Base-by-base conservation (phyloP, 1,139 yeast species). In the Chernovozyma aurita region DNA sequence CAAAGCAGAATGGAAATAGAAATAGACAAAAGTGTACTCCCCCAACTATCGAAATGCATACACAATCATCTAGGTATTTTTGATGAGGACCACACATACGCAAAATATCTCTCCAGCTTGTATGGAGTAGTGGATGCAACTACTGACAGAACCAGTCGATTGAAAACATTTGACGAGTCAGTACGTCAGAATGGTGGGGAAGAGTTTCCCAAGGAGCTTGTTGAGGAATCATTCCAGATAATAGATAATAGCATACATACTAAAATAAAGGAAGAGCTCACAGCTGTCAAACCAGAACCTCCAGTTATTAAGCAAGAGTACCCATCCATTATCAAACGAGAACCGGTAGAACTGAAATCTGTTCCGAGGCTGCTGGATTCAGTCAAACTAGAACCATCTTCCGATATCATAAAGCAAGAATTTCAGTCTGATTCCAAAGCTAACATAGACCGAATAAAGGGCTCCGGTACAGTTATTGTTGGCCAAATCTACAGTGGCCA, bases 111-210 rank as follows among this genome's bases (percentile, higher is more conserved):
- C 11, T 43, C 70, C 3, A 71, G 66, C 42, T 53, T 85, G 18
- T 73, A 73, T 45, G 55, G 60, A 3, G 57, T 68, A 33, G 52
- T 75, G 1, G 47, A 56, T 13, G 31, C 33, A 11, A 21, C 41
- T n/a, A 38, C 38, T 9, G 40, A 31, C 14, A 9, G 12, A n/a
- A 11, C 37, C 33, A 41, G 25, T 22, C 35, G 44, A 28, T 45
- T 63, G 17, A 49, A 49, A 4, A 62, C 55, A 8, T 80, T 81
- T 47, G 52, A 57, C 28, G 44, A 54, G n/a, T 60, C 64, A 15
- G 56, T 83, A 35, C 54, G 59, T 13, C 76, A 69, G 8, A 73
- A 80, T 52, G 92, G 87, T 0, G 86, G 85, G 15, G 83, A 76
- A n/a, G 70, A 62, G 9, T 76, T 84, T 41, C 71, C 80, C 0